Evolutionary conservation across 2,329 filamentous ascomycete species (phyloP), one percentile per base, ranked within the genome.

Genomic region (Talaromyces sp.): DNA sequence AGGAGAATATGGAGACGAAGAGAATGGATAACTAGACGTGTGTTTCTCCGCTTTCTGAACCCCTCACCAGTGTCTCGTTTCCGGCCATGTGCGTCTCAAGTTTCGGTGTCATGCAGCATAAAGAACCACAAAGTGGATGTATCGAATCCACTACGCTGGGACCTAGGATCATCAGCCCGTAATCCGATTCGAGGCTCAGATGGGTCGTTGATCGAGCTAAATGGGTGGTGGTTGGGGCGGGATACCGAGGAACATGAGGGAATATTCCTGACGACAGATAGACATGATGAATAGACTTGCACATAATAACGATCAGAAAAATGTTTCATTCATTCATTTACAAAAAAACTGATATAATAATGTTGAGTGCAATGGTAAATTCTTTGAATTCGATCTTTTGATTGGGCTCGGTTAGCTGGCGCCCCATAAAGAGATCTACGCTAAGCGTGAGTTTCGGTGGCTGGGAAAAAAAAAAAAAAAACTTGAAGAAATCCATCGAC

Each of bases 31-130:
- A 13, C 22, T 11, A 36, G 22, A 42, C 27, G 22, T 10, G 22
- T 30, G 36, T 40, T n/a, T 30, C n/a, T 40, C 36, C 45, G 24
- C 20, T 22, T 30, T 45, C 42, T 41, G 17, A 17, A 39, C 52
- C 46, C 55, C 42, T 33, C 24, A 24, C 14, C 40, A 27, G 36
- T 39, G 16, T 45, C 40, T 54, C 41, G 39, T 50, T 58, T 51
- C 22, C n/a, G 45, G 39, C 56, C 56, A 58, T 56, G 56, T 56
- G 56, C 56, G 54, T 54, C 51, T 58, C 55, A 55, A 41, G 47
- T 44, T 29, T 24, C 11, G 33, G 36, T 45, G 47, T 50, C 47
- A 33, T 54, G 53, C 52, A 58, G 43, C 50, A 36, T 43, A 30
- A 47, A 20, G 29, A 54, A 46, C 36, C n/a, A 24, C 41, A 19